phyloP scores from a whole-genome alignment of 2,329 filamentous ascomycete species.

The Chrysoporthe puriensis region DNA sequence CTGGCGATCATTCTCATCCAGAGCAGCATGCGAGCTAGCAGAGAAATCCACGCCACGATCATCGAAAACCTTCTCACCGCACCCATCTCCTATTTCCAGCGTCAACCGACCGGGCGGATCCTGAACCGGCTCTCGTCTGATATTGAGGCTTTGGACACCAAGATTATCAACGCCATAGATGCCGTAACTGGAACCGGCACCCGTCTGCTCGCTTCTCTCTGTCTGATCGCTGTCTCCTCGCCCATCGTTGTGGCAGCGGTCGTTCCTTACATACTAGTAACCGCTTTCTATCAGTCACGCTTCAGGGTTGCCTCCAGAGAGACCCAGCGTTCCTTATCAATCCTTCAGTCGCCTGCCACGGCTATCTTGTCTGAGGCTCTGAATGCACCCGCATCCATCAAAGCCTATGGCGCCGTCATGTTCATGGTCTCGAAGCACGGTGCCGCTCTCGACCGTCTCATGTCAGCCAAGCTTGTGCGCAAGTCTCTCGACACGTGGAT shows the following conservation, averaged over 20 bases:
- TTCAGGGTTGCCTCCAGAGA: conserved; percentile 8
- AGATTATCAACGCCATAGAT: conserved; percentile 14
- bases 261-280: conserved; percentile 9
- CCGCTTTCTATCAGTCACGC: conserved; percentile 8
- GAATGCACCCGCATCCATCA: conserved; percentile 15
- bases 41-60: not conserved
- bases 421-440: conserved; percentile 18
- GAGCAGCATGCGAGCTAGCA: conserved; percentile 6
- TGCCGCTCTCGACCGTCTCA: conserved; percentile 6
- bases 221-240: conserved; percentile 12
- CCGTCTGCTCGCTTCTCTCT: conserved; percentile 14
- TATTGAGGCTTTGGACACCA: conserved; percentile 10
- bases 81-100: conserved; percentile 14
- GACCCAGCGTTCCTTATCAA: conserved; percentile 12
- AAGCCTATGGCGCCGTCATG: conserved; percentile 9
- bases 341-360: conserved; percentile 14
- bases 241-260: conserved; percentile 5
- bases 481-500: conserved; percentile 21
- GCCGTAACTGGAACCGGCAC: not conserved
- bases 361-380: conserved; percentile 15
- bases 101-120: conserved; percentile 14
- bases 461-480: conserved; percentile 16
- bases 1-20: conserved; percentile 1
- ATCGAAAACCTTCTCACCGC: conserved; percentile 12
- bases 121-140: conserved; percentile 18